Evolutionary conservation across 768 basidiomycete species (phyloP).

Genomic region (Tephrocybe rancida): DNA sequence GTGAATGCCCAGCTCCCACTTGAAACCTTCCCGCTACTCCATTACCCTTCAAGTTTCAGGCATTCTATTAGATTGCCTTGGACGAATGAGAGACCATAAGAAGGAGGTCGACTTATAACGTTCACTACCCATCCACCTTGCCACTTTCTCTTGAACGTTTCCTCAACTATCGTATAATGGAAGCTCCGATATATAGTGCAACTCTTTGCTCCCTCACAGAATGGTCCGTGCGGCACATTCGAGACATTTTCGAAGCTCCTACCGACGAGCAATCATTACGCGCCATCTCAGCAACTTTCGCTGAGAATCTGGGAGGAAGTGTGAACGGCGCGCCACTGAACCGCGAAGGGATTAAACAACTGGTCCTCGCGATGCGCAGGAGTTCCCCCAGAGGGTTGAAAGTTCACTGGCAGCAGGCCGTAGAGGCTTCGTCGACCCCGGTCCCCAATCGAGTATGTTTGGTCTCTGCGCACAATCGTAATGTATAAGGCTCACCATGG

Average conservation of each 20-base stretch:
- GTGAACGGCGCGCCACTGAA: constrained; percentile 46
- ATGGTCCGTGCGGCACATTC: constrained; percentile 54
- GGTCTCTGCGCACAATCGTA: background rate
- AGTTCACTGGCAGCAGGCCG: constrained; percentile 50
- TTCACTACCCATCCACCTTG: background rate
- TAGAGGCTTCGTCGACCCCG: constrained; percentile 45
- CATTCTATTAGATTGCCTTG: constrained; percentile 20
- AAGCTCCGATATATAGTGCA: constrained; percentile 6
- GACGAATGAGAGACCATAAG: constrained; percentile 14
- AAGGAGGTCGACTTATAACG: background rate
- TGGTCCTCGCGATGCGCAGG: constrained; percentile 44
- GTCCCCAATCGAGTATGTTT: constrained; percentile 43
- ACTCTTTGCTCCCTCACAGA: constrained; percentile 44
- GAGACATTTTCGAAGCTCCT: constrained; percentile 50
- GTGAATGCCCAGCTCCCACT: constrained; percentile 14
- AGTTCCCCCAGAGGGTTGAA: constrained; percentile 39
- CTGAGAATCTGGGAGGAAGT: constrained; percentile 37
- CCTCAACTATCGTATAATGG: constrained; percentile 11
- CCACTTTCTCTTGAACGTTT: background rate
- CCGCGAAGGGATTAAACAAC: constrained; percentile 39
- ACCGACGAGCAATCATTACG: constrained; percentile 42
- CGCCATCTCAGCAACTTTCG: constrained; percentile 49
- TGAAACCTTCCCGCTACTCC: constrained; percentile 9
- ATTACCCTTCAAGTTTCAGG: constrained; percentile 18
- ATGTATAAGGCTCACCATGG: background rate